These are phyloP conservation scores for Cystobasidium pallidum DNA, from an alignment of 1,284 basidiomycete genomes.

Conservation along the genomic window DNA sequence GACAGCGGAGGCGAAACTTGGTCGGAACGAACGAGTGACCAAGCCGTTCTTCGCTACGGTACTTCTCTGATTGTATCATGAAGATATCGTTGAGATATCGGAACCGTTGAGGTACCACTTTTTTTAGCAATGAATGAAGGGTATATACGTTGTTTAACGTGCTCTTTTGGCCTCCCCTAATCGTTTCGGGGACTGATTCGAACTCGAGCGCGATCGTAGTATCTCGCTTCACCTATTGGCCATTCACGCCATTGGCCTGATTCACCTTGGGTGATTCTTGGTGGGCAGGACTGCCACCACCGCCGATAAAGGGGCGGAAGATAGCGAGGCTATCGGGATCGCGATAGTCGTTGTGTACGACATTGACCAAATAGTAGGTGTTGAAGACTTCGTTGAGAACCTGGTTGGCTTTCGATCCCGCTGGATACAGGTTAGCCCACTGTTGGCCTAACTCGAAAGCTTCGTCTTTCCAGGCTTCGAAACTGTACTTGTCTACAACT, in stretches of 20 bases:
- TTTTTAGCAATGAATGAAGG: not conserved
- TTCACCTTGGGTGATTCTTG: not conserved
- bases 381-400: slow-evolving; percentile 49
- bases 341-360: slow-evolving; percentile 53
- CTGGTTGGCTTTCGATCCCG: slow-evolving; percentile 44
- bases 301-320: slow-evolving; percentile 75
- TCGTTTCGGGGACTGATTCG: no score
- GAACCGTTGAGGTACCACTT: slow-evolving; percentile 13
- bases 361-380: slow-evolving; percentile 52
- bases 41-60: not conserved
- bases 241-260: slow-evolving; percentile 2
- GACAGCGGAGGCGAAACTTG: not conserved
- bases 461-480: slow-evolving; percentile 87
- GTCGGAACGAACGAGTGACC: not conserved
- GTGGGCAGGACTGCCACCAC: slow-evolving; percentile 32
- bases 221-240: not conserved
- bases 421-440: slow-evolving; percentile 53
- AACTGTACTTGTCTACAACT: slow-evolving; percentile 94
- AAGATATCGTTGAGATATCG: slow-evolving; percentile 15
- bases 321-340: slow-evolving; percentile 70
- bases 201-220: no score
- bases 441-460: slow-evolving; percentile 54
- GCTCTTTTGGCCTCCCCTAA: no score
- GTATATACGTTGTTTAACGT: no score
- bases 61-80: not conserved